Evolutionary conservation across 768 basidiomycete species (phyloP).

Genomic region (Hygrocybe coccinea): DNA sequence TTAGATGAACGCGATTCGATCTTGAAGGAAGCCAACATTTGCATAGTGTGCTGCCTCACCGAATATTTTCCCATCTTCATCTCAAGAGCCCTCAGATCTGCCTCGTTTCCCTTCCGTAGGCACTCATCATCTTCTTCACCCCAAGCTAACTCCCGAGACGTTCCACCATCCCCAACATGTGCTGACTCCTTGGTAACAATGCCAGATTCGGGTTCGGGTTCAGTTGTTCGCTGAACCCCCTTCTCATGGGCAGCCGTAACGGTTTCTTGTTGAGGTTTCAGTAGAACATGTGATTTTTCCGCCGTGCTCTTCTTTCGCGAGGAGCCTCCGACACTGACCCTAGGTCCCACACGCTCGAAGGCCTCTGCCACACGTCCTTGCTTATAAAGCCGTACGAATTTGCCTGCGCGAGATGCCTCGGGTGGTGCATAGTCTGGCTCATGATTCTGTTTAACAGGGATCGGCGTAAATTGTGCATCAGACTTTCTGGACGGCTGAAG

Average conservation of each 20-base stretch:
- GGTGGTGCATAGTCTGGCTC: conserved; percentile 29
- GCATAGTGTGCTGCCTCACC: not conserved
- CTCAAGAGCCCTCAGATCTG: conserved; percentile 26
- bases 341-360: conserved; percentile 29
- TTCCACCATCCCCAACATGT: conserved; percentile 4
- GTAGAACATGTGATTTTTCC: not conserved
- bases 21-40: not conserved
- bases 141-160: not conserved
- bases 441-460: conserved; percentile 14
- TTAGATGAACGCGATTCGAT: too few relatives aligned
- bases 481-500: conserved; percentile 1
- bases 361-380: conserved; percentile 36
- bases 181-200: not conserved
- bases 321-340: conserved; percentile 22
- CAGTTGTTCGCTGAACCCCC: not conserved
- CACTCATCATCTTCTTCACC: conserved; percentile 16
- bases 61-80: conserved; percentile 11
- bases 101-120: conserved; percentile 19
- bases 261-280: too few relatives aligned
- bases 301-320: conserved; percentile 8
- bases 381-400: conserved; percentile 29
- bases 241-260: conserved; percentile 1
- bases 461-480: conserved; percentile 21
- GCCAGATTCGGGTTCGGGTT: not conserved
- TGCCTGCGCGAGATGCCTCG: conserved; percentile 25